Base-by-base conservation (phyloP, 306 rosid genomes). In the Vachellia pachyceras region DNA sequence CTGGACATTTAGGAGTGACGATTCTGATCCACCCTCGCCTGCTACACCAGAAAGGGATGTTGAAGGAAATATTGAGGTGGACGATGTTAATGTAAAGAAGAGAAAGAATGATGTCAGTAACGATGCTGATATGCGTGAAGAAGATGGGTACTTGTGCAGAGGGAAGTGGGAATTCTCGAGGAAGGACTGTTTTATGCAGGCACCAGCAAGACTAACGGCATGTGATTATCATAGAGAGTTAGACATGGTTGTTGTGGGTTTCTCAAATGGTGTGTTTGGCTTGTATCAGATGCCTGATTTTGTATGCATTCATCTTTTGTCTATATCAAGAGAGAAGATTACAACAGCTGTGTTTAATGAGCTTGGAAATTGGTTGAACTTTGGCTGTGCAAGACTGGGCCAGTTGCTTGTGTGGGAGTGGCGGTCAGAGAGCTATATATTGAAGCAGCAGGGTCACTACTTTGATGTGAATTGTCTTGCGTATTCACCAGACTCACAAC, bases 381-480 rank as follows among this genome's bases (percentile, higher is more conserved):
- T 95, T 75, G 98, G 99, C 57, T 95, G 99, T 54, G 98, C 96
- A 0, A 93, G 89, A 75, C 89, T 95, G 20, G 99, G 99, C 18
- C 98, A 93, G 90, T 82, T 95, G 77, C 94, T 95, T 18, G 98
- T 95, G 82, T 95, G 99, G 97, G 98, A 93, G 77, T 95, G 99
- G 99, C 82, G 95, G 73, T 93, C 98, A 0, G 96, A 91, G 86
- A 95, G 96, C 77, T 93, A 95, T 82, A 92, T 90, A 78, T 82
- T 91, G 91, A 95, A 93, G 87, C 99, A 95, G 85, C 99, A 93
- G 86, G 99, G 99, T n/a, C 99, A 95, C 81, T 95, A 87, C 79
- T 95, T 93, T 80, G 99, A 95, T 84, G 97, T 93, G 14, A 95
- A 95, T 74, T 89, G 93, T 58, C 79, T 95, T 35, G 95, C 99